phyloP scores from a whole-genome alignment of 2,329 filamentous ascomycete genomes.

The Aureobasidium sp. region DNA sequence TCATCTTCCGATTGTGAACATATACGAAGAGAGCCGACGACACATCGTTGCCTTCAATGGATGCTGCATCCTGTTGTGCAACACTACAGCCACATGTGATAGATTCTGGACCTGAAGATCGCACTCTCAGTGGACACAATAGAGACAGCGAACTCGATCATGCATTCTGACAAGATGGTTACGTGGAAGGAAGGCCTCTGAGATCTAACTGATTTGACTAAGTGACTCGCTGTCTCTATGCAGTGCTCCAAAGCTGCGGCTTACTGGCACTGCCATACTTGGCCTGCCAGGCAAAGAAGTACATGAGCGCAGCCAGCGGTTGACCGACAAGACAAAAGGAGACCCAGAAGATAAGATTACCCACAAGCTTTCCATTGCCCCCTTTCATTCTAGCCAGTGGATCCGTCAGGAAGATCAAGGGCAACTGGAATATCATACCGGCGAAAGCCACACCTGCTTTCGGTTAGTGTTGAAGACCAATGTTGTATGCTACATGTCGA shows the following conservation, averaged over 20 bases:
- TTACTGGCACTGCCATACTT: slow-evolving; percentile 60
- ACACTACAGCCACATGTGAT: too few species aligned
- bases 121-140: not conserved
- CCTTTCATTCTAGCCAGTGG: slow-evolving; percentile 71
- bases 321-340: slow-evolving; percentile 94
- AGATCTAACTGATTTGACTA: not conserved
- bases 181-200: not conserved
- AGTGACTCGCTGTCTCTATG: not conserved
- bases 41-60: not conserved
- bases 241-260: slow-evolving; percentile 13
- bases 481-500: not conserved
- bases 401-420: slow-evolving; percentile 72
- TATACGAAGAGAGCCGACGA: not conserved
- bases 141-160: not conserved
- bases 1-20: not conserved
- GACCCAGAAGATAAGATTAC: slow-evolving; percentile 94
- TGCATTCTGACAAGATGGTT: not conserved
- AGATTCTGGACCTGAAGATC: not conserved
- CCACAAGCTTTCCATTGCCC: slow-evolving; percentile 66
- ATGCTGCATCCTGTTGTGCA: not conserved
- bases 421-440: slow-evolving; percentile 90
- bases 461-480: slow-evolving; percentile 12
- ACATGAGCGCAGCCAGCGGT: slow-evolving; percentile 81
- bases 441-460: slow-evolving; percentile 72
- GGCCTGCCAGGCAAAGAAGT: slow-evolving; percentile 97